phyloP scores from a whole-genome alignment of 495 filamentous ascomycete species.

The Trichocladium uniseriatum region DNA sequence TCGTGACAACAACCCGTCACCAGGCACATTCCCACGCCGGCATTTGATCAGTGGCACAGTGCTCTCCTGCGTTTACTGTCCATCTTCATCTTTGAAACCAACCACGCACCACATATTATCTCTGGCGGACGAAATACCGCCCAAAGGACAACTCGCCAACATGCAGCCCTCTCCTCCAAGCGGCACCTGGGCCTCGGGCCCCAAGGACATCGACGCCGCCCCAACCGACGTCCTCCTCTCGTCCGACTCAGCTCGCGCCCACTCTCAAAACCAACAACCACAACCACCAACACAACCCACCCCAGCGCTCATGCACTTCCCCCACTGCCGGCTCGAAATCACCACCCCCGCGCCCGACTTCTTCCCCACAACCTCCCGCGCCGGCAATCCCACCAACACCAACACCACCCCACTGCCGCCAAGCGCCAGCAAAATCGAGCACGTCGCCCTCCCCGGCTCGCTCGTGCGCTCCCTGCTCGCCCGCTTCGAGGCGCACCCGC shows the following conservation, averaged over 20 bases:
- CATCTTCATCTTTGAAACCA: too few relatives aligned
- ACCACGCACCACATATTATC: too few relatives aligned
- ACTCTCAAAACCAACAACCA: neutral
- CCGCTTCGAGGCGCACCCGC: neutral
- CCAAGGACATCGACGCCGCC: too few relatives aligned
- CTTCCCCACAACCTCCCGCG: neutral
- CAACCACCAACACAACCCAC: neutral
- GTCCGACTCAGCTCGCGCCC: neutral
- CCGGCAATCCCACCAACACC: neutral
- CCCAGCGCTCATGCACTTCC: conserved; percentile 17
- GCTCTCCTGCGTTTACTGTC: too few relatives aligned
- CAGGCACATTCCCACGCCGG: too few relatives aligned
- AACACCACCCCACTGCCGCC: too few relatives aligned
- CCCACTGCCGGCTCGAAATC: conserved; percentile 18
- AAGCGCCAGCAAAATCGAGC: conserved; percentile 9
- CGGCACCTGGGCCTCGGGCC: too few relatives aligned
- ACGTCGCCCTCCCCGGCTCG: conserved; percentile 14
- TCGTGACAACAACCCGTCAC: too few relatives aligned
- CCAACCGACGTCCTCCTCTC: neutral
- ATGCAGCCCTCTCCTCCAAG: too few relatives aligned
- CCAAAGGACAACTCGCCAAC: too few relatives aligned
- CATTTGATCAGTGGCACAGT: too few relatives aligned
- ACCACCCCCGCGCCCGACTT: neutral
- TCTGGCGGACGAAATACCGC: too few relatives aligned
- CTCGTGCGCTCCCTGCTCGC: conserved; percentile 15